phyloP scores from a whole-genome alignment of 2,329 filamentous ascomycete species.

The Colletotrichum horii region DNA sequence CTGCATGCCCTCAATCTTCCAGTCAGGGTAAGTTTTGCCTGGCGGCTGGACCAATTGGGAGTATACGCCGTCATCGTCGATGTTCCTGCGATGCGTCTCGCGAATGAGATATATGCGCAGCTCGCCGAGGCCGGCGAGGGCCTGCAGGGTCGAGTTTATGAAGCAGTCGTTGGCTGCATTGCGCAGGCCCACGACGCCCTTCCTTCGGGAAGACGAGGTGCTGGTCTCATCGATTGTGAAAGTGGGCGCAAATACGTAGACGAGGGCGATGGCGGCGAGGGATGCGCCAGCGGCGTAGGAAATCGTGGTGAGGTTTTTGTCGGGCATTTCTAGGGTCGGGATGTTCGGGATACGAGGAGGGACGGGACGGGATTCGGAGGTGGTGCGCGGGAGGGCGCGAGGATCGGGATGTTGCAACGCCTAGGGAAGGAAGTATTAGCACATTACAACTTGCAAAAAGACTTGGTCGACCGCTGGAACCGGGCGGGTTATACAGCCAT shows the following conservation, averaged over 20 bases:
- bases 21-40: constrained; percentile 52
- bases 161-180: constrained; percentile 97
- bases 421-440: background rate
- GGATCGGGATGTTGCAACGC: background rate
- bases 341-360: background rate
- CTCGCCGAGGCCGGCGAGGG: constrained; percentile 87
- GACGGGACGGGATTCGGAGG: background rate
- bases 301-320: constrained; percentile 82
- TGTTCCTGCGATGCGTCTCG: constrained; percentile 82
- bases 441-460: background rate
- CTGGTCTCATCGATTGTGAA: constrained; percentile 90
- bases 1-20: constrained; percentile 74
- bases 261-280: constrained; percentile 89
- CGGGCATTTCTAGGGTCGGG: constrained; percentile 64
- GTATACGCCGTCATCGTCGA: constrained; percentile 82
- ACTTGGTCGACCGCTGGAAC: background rate
- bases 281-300: constrained; percentile 96
- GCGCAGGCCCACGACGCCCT: constrained; percentile 83
- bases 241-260: constrained; percentile 98
- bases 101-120: constrained; percentile 90
- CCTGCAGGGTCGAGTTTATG: constrained; percentile 96
- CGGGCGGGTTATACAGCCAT: background rate
- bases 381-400: background rate
- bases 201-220: constrained; percentile 73
- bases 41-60: constrained; percentile 60